Evolutionary conservation across 2,329 filamentous ascomycete genomes (phyloP).

Genomic region (Claviceps fusiformis): DNA sequence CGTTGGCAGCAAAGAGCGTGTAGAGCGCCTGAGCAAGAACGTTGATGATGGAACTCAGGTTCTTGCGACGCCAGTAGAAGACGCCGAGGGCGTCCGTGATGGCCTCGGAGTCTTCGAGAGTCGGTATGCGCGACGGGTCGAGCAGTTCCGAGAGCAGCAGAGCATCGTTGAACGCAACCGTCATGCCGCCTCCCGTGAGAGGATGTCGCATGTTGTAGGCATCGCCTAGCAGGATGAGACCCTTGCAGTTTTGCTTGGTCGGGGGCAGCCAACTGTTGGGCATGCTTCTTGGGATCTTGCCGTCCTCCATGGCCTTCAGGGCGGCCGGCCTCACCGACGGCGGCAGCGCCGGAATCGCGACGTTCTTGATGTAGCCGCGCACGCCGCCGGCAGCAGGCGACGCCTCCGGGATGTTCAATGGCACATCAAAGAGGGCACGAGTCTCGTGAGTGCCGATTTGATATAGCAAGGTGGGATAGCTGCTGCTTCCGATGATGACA

Average conservation of each 20-base stretch:
- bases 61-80: conserved; percentile 84
- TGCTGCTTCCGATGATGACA: conserved; percentile 66
- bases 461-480: conserved; percentile 70
- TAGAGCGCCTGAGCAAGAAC: conserved; percentile 95
- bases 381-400: conserved; percentile 66
- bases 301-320: conserved; percentile 59
- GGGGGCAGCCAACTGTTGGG: conserved; percentile 90
- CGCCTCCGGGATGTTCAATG: conserved; percentile 61
- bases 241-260: conserved; percentile 39
- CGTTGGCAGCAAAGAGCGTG: conserved; percentile 75
- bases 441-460: conserved; percentile 96
- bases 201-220: conserved; percentile 99
- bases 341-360: conserved; percentile 68
- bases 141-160: conserved; percentile 64
- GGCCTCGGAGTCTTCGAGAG: conserved; percentile 51
- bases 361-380: conserved; percentile 67
- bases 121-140: conserved; percentile 51
- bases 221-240: conserved; percentile 77
- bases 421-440: conserved; percentile 77
- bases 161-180: conserved; percentile 88
- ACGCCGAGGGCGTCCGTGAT: conserved; percentile 55
- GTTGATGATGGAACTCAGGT: conserved; percentile 77
- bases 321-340: conserved; percentile 59
- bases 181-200: conserved; percentile 94
- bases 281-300: conserved; percentile 70